Evolutionary conservation across 495 filamentous ascomycete species (phyloP).

Genomic region (Penicillium subrubescens): DNA sequence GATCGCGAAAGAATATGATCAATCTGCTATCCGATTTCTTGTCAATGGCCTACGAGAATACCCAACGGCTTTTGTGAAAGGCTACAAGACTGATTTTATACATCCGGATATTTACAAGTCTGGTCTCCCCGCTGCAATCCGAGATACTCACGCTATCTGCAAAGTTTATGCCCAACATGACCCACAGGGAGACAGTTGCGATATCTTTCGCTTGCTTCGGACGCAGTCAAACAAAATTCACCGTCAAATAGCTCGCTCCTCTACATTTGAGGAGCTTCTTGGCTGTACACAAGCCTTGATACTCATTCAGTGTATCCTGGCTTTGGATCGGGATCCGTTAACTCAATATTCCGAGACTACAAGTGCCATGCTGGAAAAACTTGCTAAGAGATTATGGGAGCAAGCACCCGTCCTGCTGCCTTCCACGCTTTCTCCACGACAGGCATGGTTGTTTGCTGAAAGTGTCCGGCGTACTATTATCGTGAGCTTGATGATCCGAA

Average conservation of each 20-base stretch:
- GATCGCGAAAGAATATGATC: slow-evolving; percentile 24
- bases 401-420: slow-evolving; percentile 31
- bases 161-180: slow-evolving; percentile 20
- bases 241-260: slow-evolving; percentile 20
- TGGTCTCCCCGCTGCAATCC: slow-evolving; percentile 30
- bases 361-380: slow-evolving; percentile 23
- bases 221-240: slow-evolving; percentile 24
- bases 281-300: slow-evolving; percentile 39
- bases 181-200: not conserved
- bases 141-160: slow-evolving; percentile 29
- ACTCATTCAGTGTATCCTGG: slow-evolving; percentile 39
- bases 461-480: slow-evolving; percentile 48
- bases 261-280: slow-evolving; percentile 39
- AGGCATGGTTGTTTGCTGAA: slow-evolving; percentile 49
- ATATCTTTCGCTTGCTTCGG: slow-evolving; percentile 27
- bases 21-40: slow-evolving; percentile 4
- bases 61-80: slow-evolving; percentile 18
- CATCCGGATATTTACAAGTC: slow-evolving; percentile 35
- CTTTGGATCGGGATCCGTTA: slow-evolving; percentile 29
- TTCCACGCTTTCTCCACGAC: slow-evolving; percentile 32
- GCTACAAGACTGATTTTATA: not conserved
- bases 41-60: slow-evolving; percentile 13
- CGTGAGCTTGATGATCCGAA: slow-evolving; percentile 37
- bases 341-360: slow-evolving; percentile 24
- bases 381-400: slow-evolving; percentile 27